Evolutionary conservation across 331 rosid genomes (phyloP), one percentile per base, ranked within the genome.

Genomic region (Prunus yedoensis): DNA sequence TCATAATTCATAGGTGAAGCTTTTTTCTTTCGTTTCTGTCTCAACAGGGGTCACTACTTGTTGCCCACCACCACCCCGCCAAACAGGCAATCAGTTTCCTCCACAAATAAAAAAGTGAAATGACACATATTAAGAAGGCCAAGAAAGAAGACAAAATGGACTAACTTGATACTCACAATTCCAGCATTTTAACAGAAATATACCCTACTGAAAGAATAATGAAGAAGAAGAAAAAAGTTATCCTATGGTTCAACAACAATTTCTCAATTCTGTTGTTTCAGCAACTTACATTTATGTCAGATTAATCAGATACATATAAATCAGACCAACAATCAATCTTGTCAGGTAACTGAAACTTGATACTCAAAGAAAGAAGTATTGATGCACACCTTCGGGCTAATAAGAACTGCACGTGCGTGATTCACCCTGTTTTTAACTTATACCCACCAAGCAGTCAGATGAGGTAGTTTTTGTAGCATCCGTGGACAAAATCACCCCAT

Each of bases 391-490:
- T 28, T 20, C 58, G 58, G 59, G 80, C 84, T 20, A 13, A 49
- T 54, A 68, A 50, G 74, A 85, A 82, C 23, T 30, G 50, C 84
- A 59, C 54, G 46, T 51, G 15, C 35, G 54, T 50, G 68, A 59
- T 54, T 65, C 78, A 17, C 57, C 23, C 16, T 62, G 35, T 69
- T 70, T 57, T 49, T 47, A 66, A 64, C 73, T 52, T 47, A 73
- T 73, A 71, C 25, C 70, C 63, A 7, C 32, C 43, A 38, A 7
- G 13, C 59, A 72, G 32, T 66, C 70, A 7, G 72, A 67, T 67
- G 72, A 11, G 15, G 75, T 18, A 30, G 74, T 52, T 46, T 58
- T 77, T 25, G 79, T 30, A 65, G 46, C 59, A 71, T 59, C 71
- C 27, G 69, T 50, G 67, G 74, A 75, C 60, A 52, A 64, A 60